Conservation (phyloP, 1,284 basidiomycete genomes). For the Pascua guehoae region DNA sequence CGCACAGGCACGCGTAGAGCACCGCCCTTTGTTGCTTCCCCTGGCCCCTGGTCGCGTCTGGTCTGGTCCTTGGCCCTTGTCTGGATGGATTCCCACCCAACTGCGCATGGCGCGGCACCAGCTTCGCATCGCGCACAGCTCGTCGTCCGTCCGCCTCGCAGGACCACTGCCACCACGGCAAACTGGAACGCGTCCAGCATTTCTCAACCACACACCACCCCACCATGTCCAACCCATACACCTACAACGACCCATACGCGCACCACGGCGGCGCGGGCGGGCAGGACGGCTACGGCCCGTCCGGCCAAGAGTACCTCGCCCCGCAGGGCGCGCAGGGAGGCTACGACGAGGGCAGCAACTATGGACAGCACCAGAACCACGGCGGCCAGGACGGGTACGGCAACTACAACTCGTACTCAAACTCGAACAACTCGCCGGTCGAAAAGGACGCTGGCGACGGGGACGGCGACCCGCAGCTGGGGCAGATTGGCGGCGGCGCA, state of each 20-base stretch:
- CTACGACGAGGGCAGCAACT: background rate
- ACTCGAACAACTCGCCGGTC: background rate
- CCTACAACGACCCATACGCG: constrained; percentile 20
- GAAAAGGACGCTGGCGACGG: constrained; percentile 13
- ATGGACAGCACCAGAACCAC: constrained; percentile 1
- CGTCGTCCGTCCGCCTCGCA: too few relatives aligned
- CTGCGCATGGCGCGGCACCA: background rate
- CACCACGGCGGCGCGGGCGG: constrained; percentile 2
- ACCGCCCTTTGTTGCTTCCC: background rate
- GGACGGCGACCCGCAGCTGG: background rate
- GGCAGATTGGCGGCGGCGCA: constrained; percentile 13
- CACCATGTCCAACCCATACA: constrained; percentile 13
- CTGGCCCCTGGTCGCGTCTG: background rate
- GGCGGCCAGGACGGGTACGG: constrained; percentile 5
- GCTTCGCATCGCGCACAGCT: too few relatives aligned
- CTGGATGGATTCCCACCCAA: background rate
- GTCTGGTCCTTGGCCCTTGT: background rate
- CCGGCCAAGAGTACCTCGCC: constrained; percentile 7
- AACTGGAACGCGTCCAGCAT: too few relatives aligned
- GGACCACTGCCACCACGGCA: too few relatives aligned
- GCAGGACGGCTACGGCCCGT: too few relatives aligned
- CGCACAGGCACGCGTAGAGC: background rate
- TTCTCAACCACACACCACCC: background rate
- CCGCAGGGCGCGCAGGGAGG: constrained; percentile 1
- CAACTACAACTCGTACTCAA: background rate